Conservation (phyloP, 2,329 filamentous ascomycete genomes). For the Cryphonectria japonica region DNA sequence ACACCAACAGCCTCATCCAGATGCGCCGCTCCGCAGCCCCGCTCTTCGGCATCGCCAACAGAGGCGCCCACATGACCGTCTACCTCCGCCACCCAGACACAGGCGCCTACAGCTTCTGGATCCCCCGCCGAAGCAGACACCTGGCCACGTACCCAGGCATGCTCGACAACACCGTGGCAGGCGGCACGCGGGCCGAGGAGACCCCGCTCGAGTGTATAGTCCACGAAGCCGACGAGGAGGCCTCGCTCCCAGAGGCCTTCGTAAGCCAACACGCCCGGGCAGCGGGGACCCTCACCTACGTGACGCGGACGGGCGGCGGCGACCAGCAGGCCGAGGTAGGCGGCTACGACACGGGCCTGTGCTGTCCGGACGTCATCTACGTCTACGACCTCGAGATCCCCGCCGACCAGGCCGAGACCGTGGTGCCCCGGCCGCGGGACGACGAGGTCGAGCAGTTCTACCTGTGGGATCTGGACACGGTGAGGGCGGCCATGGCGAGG, state of each 20-base stretch:
- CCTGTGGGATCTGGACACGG: slow-evolving; percentile 63
- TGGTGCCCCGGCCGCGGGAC: slow-evolving; percentile 70
- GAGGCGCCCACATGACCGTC: slow-evolving; percentile 65
- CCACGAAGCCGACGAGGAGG: slow-evolving; percentile 72
- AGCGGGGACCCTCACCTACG: slow-evolving; percentile 68
- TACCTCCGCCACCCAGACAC: slow-evolving; percentile 51
- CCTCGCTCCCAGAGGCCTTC: slow-evolving; percentile 63
- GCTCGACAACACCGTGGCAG: slow-evolving; percentile 76
- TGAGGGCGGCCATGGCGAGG: slow-evolving; percentile 62
- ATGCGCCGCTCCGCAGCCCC: slow-evolving; percentile 52
- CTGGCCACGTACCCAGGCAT: slow-evolving; percentile 72
- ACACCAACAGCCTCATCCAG: slow-evolving; percentile 29
- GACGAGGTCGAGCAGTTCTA: slow-evolving; percentile 79
- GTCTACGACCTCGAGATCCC: slow-evolving; percentile 70
- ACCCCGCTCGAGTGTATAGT: slow-evolving; percentile 67
- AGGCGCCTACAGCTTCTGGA: slow-evolving; percentile 61
- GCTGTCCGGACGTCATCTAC: slow-evolving; percentile 72
- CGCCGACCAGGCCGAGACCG: slow-evolving; percentile 48
- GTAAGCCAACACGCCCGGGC: slow-evolving; percentile 56
- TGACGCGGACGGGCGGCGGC: slow-evolving; percentile 67
- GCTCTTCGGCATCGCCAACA: slow-evolving; percentile 65
- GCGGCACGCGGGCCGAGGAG: slow-evolving; percentile 68
- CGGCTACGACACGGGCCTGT: slow-evolving; percentile 60
- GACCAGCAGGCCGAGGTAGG: slow-evolving; percentile 53
- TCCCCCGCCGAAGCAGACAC: slow-evolving; percentile 63